phyloP scores from a whole-genome alignment of 2,329 filamentous ascomycete genomes.

The Penicillium sp. region DNA sequence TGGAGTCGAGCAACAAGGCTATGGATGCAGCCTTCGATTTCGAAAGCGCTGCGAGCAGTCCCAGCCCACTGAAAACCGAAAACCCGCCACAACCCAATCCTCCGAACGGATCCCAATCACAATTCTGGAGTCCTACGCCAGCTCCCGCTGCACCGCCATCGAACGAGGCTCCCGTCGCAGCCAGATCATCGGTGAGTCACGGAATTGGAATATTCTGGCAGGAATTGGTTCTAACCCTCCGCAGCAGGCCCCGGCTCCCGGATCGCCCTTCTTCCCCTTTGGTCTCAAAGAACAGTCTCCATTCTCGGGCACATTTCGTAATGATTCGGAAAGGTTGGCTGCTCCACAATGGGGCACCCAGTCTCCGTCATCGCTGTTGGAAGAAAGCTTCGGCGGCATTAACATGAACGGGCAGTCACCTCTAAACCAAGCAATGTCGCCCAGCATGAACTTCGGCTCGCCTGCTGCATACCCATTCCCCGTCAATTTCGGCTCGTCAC shows the following conservation, averaged over 20 bases:
- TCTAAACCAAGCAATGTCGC: constrained; percentile 38
- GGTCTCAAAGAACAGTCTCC: constrained; percentile 41
- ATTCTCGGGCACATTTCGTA: constrained; percentile 32
- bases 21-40: constrained; percentile 53
- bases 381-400: constrained; percentile 48
- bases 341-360: constrained; percentile 41
- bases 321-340: constrained; percentile 33
- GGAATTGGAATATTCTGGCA: not conserved
- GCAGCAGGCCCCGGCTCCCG: constrained; percentile 24
- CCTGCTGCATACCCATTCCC: constrained; percentile 17
- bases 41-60: constrained; percentile 50
- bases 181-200: constrained; percentile 32
- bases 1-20: constrained; percentile 48
- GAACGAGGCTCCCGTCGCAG: constrained; percentile 7
- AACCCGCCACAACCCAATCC: constrained; percentile 23
- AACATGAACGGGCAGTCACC: constrained; percentile 48
- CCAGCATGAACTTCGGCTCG: constrained; percentile 32
- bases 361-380: constrained; percentile 46
- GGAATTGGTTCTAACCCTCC: constrained; percentile 7
- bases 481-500: constrained; percentile 21
- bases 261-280: constrained; percentile 35
- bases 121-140: constrained; percentile 29
- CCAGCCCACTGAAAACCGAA: constrained; percentile 41
- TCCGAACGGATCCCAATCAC: constrained; percentile 26
- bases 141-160: constrained; percentile 13